Evolutionary conservation across 352 stramenopile genomes (phyloP).

Genomic region (Pythium phragmitis): DNA sequence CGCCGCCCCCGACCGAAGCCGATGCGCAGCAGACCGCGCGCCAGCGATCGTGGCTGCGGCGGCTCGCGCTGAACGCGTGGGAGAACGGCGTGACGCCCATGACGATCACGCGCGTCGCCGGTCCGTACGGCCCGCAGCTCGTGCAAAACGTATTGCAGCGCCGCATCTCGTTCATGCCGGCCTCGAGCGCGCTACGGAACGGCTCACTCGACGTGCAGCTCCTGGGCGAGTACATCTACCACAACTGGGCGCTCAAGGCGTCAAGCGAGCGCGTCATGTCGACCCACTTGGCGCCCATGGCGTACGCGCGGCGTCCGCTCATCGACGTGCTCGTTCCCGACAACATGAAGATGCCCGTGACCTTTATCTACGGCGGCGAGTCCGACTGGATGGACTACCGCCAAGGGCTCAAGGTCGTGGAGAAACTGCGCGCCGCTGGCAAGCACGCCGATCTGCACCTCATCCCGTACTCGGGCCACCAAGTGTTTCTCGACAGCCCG

Average conservation of each 20-base stretch:
- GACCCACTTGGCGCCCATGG: conserved; percentile 72
- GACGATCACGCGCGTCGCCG: conserved; percentile 65
- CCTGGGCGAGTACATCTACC: conserved; percentile 77
- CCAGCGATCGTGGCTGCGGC: conserved; percentile 53
- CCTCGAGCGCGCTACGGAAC: conserved; percentile 64
- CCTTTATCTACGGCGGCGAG: conserved; percentile 80
- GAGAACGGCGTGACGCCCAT: conserved; percentile 73
- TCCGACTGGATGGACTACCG: conserved; percentile 87
- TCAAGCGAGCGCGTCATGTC: conserved; percentile 74
- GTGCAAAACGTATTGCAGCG: conserved; percentile 62
- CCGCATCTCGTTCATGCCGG: conserved; percentile 76
- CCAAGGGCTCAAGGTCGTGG: conserved; percentile 60
- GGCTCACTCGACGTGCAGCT: conserved; percentile 61
- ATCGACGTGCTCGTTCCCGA: conserved; percentile 60
- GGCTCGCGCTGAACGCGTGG: conserved; percentile 57
- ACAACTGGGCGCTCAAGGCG: conserved; percentile 83
- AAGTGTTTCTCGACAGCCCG: conserved; percentile 86
- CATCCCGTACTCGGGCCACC: conserved; percentile 66
- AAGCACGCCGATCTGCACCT: conserved; percentile 49
- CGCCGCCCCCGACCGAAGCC: conserved; percentile 41
- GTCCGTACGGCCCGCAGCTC: conserved; percentile 76
- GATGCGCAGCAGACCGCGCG: conserved; percentile 30
- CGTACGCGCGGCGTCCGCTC: conserved; percentile 62
- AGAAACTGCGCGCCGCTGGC: conserved; percentile 40
- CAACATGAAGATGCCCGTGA: conserved; percentile 71